These are phyloP conservation scores for Psidium friedrichsthalianum DNA, from an alignment of 345 rosid species.

Conservation along the genomic window DNA sequence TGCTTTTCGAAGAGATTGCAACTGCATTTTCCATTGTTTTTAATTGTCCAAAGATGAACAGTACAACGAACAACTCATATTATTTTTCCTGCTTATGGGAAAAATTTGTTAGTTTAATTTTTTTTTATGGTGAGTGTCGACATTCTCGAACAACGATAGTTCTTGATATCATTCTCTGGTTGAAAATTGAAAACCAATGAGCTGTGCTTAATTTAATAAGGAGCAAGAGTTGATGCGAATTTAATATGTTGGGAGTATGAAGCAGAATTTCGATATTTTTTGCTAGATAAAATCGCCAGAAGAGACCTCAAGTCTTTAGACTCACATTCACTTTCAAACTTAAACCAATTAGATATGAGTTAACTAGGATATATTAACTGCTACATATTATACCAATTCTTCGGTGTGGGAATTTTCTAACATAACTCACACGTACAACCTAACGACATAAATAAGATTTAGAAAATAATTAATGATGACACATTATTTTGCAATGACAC, in stretches of 20 bases:
- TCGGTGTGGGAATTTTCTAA: too few species aligned
- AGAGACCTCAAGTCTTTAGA: too few species aligned
- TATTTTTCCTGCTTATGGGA: background rate
- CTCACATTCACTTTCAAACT: too few species aligned
- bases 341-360: too few species aligned
- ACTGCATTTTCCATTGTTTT: background rate
- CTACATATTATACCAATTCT: too few species aligned
- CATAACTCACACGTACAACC: too few species aligned
- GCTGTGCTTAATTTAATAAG: background rate
- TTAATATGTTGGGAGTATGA: too few species aligned
- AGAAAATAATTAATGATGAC: background rate
- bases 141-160: background rate
- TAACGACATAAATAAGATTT: background rate
- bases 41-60: too few species aligned
- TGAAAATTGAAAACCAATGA: background rate
- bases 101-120: background rate
- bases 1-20: background rate
- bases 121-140: background rate
- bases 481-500: background rate
- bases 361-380: too few species aligned
- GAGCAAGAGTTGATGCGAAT: background rate
- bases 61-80: background rate
- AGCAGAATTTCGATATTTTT: too few species aligned
- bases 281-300: accelerated
- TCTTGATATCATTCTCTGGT: background rate